Evolutionary conservation across 305 asterid species (phyloP).

Genomic region (Solanum hybrid): DNA sequence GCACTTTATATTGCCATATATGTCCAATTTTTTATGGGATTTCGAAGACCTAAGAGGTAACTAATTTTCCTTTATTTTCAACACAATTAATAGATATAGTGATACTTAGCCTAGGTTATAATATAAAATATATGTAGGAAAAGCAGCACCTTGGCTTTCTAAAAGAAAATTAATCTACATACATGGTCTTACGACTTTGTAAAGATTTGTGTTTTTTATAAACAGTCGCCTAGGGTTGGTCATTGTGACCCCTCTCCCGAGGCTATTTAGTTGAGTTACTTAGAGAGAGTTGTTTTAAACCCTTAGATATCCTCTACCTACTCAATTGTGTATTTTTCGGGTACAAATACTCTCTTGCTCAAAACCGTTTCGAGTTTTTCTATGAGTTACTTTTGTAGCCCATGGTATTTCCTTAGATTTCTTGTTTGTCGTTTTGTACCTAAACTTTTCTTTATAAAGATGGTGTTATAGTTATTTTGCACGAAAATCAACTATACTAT

Average conservation of each 20-base stretch:
- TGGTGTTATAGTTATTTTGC: neutral
- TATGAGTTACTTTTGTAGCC: neutral
- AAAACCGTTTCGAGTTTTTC: neutral
- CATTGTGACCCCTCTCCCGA: neutral
- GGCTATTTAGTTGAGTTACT: no score
- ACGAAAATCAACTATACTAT: neutral
- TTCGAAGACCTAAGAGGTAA: conserved; percentile 63
- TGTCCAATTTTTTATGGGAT: conserved; percentile 45
- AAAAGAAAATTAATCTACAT: neutral
- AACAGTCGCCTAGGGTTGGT: neutral
- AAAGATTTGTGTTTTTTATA: neutral
- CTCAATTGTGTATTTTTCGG: neutral
- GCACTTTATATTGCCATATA: conserved; percentile 66
- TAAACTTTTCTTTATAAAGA: no score
- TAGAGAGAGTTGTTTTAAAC: neutral
- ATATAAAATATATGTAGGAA: neutral
- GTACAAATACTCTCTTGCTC: neutral
- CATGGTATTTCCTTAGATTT: neutral
- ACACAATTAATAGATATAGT: neutral
- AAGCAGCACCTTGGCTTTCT: neutral
- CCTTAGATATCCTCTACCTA: neutral
- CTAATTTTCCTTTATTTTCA: neutral
- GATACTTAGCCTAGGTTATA: neutral
- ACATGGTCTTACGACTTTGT: neutral
- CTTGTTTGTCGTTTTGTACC: neutral